Conservation (phyloP, 2,329 filamentous ascomycete genomes). For the Blastomyces parvus region DNA sequence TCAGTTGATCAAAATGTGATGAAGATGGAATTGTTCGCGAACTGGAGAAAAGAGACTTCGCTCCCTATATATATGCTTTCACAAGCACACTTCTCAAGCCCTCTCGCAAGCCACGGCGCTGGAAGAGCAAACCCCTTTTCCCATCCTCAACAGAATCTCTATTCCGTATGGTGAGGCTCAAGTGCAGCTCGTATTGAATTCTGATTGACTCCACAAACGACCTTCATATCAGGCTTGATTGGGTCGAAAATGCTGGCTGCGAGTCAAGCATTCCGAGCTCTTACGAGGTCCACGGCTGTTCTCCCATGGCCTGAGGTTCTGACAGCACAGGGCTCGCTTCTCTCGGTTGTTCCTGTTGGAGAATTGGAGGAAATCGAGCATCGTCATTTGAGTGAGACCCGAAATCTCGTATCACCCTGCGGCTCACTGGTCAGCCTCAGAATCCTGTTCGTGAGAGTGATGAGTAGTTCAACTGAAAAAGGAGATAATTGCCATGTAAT, state of each 20-base stretch:
- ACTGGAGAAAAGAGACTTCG: background rate
- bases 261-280: background rate
- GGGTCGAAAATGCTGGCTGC: background rate
- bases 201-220: background rate
- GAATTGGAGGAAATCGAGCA: background rate
- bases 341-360: background rate
- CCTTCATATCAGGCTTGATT: background rate
- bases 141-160: background rate
- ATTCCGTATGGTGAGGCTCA: background rate
- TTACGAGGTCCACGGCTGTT: background rate
- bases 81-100: background rate
- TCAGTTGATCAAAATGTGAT: background rate
- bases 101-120: background rate
- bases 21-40: background rate
- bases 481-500: background rate
- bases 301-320: background rate
- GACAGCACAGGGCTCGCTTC: background rate
- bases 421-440: background rate
- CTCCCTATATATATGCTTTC: background rate
- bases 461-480: background rate
- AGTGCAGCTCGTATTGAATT: constrained; percentile 4
- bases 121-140: background rate
- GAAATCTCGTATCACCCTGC: background rate
- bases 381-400: background rate
- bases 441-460: background rate